These are phyloP conservation scores for Globisporangium cylindrosporum DNA, from an alignment of 352 stramenopile genomes.

Conservation along the genomic window DNA sequence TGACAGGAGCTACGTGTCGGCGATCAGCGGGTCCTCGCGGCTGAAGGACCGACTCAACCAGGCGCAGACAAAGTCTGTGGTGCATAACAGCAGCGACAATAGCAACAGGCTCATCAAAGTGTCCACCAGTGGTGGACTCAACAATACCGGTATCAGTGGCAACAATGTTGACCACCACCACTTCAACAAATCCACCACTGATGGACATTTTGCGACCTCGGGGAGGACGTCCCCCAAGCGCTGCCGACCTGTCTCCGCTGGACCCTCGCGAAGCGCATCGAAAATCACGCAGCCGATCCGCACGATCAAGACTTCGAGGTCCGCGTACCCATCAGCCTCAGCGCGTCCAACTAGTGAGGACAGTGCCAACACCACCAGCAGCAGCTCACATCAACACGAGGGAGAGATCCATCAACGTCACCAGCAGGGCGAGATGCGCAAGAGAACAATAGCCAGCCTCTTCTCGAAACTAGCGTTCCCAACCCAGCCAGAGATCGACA, in stretches of 20 bases:
- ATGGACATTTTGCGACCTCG: constrained; percentile 20
- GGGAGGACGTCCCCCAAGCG: constrained; percentile 66
- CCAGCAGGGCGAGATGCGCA: neutral
- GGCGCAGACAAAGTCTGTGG: constrained; percentile 44
- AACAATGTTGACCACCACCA: constrained; percentile 3
- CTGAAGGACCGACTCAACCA: constrained; percentile 44
- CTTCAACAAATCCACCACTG: neutral
- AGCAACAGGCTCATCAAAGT: constrained; percentile 7
- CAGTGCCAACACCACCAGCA: neutral
- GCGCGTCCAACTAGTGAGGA: constrained; percentile 7
- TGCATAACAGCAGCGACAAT: constrained; percentile 11
- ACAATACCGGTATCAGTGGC: neutral
- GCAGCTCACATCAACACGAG: neutral
- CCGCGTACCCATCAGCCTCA: constrained; percentile 32
- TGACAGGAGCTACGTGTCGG: constrained; percentile 68
- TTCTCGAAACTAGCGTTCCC: constrained; percentile 5
- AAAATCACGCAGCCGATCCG: constrained; percentile 28
- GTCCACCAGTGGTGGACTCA: neutral
- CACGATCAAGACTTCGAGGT: constrained; percentile 59
- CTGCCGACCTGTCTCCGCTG: constrained; percentile 57
- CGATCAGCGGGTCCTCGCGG: constrained; percentile 54
- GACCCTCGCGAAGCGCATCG: constrained; percentile 38
- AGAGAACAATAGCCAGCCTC: neutral
- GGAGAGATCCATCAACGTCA: neutral
- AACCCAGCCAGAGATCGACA: neutral